Percentiles rank a stretch among this genome's conserved stretches.
Conservation (phyloP, 2,329 filamentous ascomycete species). For the Geosmithia flava region DNA sequence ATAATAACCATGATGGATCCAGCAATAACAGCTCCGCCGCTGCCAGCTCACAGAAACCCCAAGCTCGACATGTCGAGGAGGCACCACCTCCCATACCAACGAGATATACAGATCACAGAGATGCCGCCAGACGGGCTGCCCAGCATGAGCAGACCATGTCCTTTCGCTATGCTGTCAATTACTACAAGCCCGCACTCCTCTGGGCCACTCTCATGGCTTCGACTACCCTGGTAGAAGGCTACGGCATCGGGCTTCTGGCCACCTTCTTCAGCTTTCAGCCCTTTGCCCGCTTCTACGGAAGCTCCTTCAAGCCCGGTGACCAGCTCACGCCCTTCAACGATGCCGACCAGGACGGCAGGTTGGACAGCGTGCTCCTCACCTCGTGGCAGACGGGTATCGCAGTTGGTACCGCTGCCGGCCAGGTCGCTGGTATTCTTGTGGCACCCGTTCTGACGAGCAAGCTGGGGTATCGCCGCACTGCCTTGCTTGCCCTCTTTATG, state of each 20-base stretch:
- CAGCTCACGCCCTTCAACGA: neutral
- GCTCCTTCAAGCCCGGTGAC: neutral
- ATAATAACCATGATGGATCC: too few relatives aligned
- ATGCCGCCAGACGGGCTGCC: constrained; percentile 4
- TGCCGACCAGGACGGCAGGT: neutral
- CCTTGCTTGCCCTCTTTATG: neutral
- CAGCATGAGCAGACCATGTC: constrained; percentile 7
- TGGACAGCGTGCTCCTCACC: constrained; percentile 1
- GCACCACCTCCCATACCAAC: neutral
- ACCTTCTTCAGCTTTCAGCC: constrained; percentile 6
- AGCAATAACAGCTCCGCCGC: too few relatives aligned
- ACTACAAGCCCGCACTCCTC: constrained; percentile 6
- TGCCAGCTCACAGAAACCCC: too few relatives aligned
- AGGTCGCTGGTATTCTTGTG: constrained; percentile 6
- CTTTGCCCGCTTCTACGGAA: constrained; percentile 4
- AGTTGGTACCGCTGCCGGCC: constrained; percentile 5
- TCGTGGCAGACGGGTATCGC: constrained; percentile 6
- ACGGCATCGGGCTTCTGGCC: constrained; percentile 12
- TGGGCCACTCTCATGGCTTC: constrained; percentile 9
- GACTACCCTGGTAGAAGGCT: constrained; percentile 23
- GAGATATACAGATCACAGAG: neutral
- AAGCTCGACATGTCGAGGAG: neutral
- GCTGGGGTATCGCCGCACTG: constrained; percentile 4
- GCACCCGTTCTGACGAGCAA: constrained; percentile 5
- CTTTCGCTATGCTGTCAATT: constrained; percentile 4